Evolutionary conservation across 2,329 filamentous ascomycete species (phyloP), one percentile per base, ranked within the genome.

Genomic region (Pseudogymnoascus destructans): DNA sequence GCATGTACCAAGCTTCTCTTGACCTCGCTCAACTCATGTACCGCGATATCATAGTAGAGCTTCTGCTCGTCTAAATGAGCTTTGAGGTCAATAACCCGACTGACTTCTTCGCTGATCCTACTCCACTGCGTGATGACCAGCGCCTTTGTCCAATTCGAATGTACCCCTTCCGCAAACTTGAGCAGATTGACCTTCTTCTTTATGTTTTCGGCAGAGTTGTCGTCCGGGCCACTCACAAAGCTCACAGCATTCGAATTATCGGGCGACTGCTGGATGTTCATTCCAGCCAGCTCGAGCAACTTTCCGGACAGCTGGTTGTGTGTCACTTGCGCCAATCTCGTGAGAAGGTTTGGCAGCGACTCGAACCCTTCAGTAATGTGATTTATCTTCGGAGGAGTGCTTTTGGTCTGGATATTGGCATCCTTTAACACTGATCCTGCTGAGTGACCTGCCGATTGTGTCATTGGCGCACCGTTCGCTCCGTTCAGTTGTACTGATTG

Each of bases 61-160:
- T 83, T 77, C 65, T 87, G 79, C 59, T 75, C 73, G 59, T 83
- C 78, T 61, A 95, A 77, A 75, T 92, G 89, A 23, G 79, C 77
- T 68, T 87, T 87, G 63, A 98, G 74, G 67, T 97, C 91, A 63
- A 97, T 95, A 61, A 97, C 78, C 70, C 86, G 89, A 73, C 86
- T 87, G 64, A 97, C 87, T 64, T 87, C 82, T 36, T 82, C 78
- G 32, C 86, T 83, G 69, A 87, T 85, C 67, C 87, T 80, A 68
- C 87, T 88, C 93, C 93, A 98, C 72, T 93, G 86, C 1, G 87
- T 84, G 52, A 98, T 84, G 19, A 98, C 89, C 17, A 96, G 77
- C 6, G 91, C 81, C 73, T 98, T 97, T 70, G 95, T 89, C 77
- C 95, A 97, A 73, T 89, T 89, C 27, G 85, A 83, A 67, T 95